A percentile compares a stretch with the other conserved stretches of the same genome.
These are phyloP conservation scores for Entomophthora muscae DNA, from an alignment of 371 early-diverging fungal genomes.

Conservation along the genomic window DNA sequence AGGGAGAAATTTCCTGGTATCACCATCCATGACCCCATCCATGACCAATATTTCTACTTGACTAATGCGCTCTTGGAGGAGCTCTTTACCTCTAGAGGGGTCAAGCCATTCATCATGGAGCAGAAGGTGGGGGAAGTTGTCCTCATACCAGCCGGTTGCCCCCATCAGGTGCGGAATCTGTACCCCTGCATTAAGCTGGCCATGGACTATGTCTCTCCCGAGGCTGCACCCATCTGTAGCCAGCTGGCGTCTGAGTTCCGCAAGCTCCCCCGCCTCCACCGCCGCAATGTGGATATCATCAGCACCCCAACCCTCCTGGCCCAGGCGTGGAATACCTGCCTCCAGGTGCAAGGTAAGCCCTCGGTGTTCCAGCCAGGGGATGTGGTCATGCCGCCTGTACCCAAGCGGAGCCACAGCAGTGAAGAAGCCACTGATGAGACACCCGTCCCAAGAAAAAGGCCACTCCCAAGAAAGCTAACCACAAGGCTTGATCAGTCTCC, in stretches of 20 bases:
- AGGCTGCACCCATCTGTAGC: constrained; percentile 14
- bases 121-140: constrained; percentile 51
- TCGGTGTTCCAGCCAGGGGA: background rate
- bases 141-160: constrained; percentile 57
- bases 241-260: constrained; percentile 10
- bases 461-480: too few relatives aligned
- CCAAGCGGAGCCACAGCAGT: too few relatives aligned
- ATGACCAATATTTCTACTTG: constrained; percentile 37
- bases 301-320: constrained; percentile 8
- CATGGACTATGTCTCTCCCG: constrained; percentile 51
- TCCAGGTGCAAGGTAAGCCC: background rate
- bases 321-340: constrained; percentile 6
- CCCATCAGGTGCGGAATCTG: constrained; percentile 53
- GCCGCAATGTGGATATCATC: constrained; percentile 9
- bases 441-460: too few relatives aligned
- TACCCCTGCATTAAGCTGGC: constrained; percentile 40
- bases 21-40: constrained; percentile 27
- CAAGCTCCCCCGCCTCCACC: constrained; percentile 3
- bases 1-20: constrained; percentile 4
- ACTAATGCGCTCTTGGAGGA: constrained; percentile 18
- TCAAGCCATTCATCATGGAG: constrained; percentile 27
- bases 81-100: constrained; percentile 20
- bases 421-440: too few relatives aligned
- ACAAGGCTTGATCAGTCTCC: too few relatives aligned
- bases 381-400: background rate